Evolutionary conservation across 2,329 filamentous ascomycete genomes (phyloP), one percentile per base, ranked within the genome.

Genomic region (Xylariaceae sp.): DNA sequence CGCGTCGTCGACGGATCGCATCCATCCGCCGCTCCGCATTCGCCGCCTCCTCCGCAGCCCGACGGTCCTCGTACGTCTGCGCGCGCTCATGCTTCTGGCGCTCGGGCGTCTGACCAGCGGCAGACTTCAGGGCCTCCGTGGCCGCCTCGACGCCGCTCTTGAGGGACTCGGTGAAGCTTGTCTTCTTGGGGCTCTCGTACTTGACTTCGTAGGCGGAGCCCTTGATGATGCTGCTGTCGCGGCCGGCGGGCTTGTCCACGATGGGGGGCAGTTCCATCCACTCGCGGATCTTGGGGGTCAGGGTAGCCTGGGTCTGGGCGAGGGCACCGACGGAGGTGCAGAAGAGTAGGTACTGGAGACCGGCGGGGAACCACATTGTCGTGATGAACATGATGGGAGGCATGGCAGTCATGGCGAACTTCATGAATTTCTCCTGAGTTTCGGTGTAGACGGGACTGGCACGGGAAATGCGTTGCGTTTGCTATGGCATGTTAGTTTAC

Each of bases 281-380:
- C 42, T 71, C 71, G 58, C 79, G 78, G 62, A 81, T 63, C 10
- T 66, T 35, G 48, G 74, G 74, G 68, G 73, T 76, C 51, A 79
- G 70, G 34, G 77, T 67, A 45, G 73, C 57, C 44, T 71, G 64
- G 44, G 75, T 74, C 66, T 78, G 67, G 53, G 73, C 66, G 48
- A 70, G 48, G 45, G 70, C 62, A 17, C 70, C 61, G 30, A 71
- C 70, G 23, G 75, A 70, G 35, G 75, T 66, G 62, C 73, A 67
- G 61, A 79, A 67, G 64, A 80, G 75, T 76, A 81, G 81, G 70
- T 77, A 76, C 63, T 82, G 80, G 54, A 82, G 70, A 55, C 72
- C 77, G 45, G 78, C 74, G 15, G 78, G 78, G 58, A 82, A 71
- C 73, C 77, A 81, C 50, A 73, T 73, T 5, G 79, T 81, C 49